These are phyloP conservation scores for Penicillium sp. DNA, from an alignment of 2,329 filamentous ascomycete genomes.

Conservation along the genomic window DNA sequence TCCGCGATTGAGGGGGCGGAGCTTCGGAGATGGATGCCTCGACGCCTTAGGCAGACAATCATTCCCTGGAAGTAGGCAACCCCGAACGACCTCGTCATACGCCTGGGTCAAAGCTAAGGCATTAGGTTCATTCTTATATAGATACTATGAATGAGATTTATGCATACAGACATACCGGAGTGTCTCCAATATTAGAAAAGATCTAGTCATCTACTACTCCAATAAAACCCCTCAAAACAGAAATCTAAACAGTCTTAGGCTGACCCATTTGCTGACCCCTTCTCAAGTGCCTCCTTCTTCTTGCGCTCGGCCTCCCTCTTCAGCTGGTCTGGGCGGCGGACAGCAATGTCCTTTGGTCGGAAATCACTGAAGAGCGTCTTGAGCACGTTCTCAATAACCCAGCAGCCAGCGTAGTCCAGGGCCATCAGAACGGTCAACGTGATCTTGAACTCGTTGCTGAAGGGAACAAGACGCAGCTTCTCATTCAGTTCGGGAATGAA, in stretches of 20 bases:
- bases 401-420: slow-evolving; percentile 85
- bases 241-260: slow-evolving; percentile 33
- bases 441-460: slow-evolving; percentile 83
- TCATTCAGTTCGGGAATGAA: slow-evolving; percentile 95
- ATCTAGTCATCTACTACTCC: slow-evolving; percentile 12
- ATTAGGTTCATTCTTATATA: neutral
- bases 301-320: slow-evolving; percentile 74
- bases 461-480: slow-evolving; percentile 89
- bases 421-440: slow-evolving; percentile 86
- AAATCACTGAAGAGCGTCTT: slow-evolving; percentile 90
- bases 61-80: neutral
- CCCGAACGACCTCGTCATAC: neutral
- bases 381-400: slow-evolving; percentile 80
- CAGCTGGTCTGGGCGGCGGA: slow-evolving; percentile 83
- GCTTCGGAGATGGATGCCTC: slow-evolving; percentile 15
- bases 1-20: slow-evolving; percentile 19
- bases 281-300: slow-evolving; percentile 58
- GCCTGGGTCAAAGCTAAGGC: neutral
- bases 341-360: slow-evolving; percentile 89
- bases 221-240: slow-evolving; percentile 4
- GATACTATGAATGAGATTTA: neutral
- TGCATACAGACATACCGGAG: neutral
- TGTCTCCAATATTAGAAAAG: slow-evolving; percentile 11
- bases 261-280: slow-evolving; percentile 45
- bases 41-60: slow-evolving; percentile 21